Percentiles rank a stretch among this genome's conserved stretches.
Evolutionary conservation across 352 stramenopile species (phyloP).

Genomic region (Thraustochytrium striatum): DNA sequence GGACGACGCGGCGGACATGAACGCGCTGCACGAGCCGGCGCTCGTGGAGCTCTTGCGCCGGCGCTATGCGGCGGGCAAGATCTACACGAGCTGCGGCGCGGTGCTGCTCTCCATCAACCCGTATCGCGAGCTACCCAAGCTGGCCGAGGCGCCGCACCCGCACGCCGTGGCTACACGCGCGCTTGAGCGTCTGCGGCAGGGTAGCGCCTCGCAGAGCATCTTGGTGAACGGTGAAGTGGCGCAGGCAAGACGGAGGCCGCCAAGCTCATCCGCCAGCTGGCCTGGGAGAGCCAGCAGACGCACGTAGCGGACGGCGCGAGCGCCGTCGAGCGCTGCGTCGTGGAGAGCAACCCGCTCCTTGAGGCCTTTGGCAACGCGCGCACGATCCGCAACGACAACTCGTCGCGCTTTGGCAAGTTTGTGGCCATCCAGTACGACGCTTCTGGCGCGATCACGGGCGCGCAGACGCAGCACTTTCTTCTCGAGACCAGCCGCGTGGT

Average conservation of each 20-base stretch:
- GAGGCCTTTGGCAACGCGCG: slow-evolving; percentile 97
- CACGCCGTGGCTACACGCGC: slow-evolving; percentile 71
- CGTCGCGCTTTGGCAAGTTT: slow-evolving; percentile 91
- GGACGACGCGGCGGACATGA: slow-evolving; percentile 75
- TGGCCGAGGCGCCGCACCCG: slow-evolving; percentile 67
- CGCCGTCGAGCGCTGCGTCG: slow-evolving; percentile 57
- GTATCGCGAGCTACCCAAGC: slow-evolving; percentile 83
- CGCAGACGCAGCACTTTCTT: slow-evolving; percentile 80
- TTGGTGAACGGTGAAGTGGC: slow-evolving; percentile 82
- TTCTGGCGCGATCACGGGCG: slow-evolving; percentile 64
- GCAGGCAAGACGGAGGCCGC: slow-evolving; percentile 93
- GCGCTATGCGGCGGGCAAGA: slow-evolving; percentile 70
- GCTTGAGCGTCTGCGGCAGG: slow-evolving; percentile 66
- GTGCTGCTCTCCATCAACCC: slow-evolving; percentile 86
- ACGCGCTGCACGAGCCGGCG: slow-evolving; percentile 79
- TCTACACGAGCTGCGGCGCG: slow-evolving; percentile 79
- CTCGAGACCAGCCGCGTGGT: slow-evolving; percentile 80
- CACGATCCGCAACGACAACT: slow-evolving; percentile 95
- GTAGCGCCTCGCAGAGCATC: slow-evolving; percentile 80
- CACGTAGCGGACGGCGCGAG: not conserved
- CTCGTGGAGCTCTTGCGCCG: slow-evolving; percentile 70
- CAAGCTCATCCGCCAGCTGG: slow-evolving; percentile 73
- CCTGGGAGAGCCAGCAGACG: not conserved
- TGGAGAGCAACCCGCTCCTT: slow-evolving; percentile 94
- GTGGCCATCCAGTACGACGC: slow-evolving; percentile 90